These are phyloP conservation scores for Typha latifolia DNA, from an alignment of 176 grass and related monocot species.

Conservation along the genomic window DNA sequence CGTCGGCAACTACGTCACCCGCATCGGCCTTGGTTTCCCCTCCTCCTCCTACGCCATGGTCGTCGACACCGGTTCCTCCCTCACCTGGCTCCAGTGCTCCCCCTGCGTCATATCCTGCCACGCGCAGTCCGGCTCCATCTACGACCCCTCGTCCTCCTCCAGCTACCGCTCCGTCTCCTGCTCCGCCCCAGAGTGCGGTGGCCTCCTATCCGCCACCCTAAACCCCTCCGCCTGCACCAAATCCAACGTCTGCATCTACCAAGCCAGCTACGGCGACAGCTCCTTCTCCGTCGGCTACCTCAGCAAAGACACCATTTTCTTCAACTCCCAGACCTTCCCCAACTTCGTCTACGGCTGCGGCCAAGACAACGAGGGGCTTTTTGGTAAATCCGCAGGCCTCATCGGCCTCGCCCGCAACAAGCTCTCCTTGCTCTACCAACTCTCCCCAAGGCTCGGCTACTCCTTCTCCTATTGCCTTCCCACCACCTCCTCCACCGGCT, in stretches of 20 bases:
- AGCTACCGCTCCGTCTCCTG: conserved; percentile 49
- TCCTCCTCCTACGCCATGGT: conserved; percentile 60
- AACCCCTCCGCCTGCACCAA: conserved; percentile 49
- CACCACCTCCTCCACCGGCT: conserved; percentile 27
- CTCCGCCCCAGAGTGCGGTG: conserved; percentile 37
- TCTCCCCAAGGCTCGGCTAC: conserved; percentile 36
- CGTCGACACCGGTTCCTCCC: conserved; percentile 77
- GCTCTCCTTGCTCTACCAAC: conserved; percentile 55
- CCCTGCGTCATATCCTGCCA: conserved; percentile 76
- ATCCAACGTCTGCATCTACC: conserved; percentile 62
- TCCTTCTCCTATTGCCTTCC: conserved; percentile 71
- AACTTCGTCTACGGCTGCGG: conserved; percentile 63
- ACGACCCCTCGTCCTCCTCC: conserved; percentile 35
- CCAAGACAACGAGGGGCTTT: conserved; percentile 65
- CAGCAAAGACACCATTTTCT: conserved; percentile 53
- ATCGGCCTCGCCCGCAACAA: conserved; percentile 52
- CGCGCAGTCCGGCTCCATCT: conserved; percentile 36
- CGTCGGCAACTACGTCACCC: conserved; percentile 79
- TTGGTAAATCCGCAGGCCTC: conserved; percentile 45
- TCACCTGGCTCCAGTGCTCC: conserved; percentile 80
- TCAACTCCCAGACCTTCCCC: conserved; percentile 29
- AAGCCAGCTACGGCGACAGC: conserved; percentile 60
- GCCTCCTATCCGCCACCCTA: conserved; percentile 44
- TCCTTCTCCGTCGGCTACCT: conserved; percentile 77
- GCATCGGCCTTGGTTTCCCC: conserved; percentile 55